Conservation (phyloP, 768 basidiomycete genomes). For the Plicaturopsis crispa region DNA sequence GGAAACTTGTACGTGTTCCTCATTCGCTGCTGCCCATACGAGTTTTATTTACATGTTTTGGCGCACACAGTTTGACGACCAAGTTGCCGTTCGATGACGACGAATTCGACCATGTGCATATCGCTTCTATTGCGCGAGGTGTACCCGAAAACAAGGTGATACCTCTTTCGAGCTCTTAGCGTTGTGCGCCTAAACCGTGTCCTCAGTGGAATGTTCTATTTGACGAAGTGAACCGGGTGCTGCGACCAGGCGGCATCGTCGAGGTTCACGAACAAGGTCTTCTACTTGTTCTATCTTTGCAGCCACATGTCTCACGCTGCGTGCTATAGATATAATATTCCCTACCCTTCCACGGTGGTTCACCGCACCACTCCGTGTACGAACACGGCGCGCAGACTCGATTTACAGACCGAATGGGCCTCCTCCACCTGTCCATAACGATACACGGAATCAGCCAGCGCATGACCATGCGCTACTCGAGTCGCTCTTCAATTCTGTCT, state of each 20-base stretch:
- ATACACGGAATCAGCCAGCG: slow-evolving; percentile 23
- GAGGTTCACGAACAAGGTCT: slow-evolving; percentile 76
- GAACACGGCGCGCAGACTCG: slow-evolving; percentile 38
- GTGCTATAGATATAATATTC: slow-evolving; percentile 59
- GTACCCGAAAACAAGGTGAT: slow-evolving; percentile 70
- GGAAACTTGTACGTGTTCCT: slow-evolving; percentile 61
- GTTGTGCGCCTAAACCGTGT: slow-evolving; percentile 5
- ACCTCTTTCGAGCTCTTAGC: slow-evolving; percentile 1
- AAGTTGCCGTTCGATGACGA: slow-evolving; percentile 78
- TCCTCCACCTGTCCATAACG: slow-evolving; percentile 25
- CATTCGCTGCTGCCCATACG: slow-evolving; percentile 4
- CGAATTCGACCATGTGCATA: slow-evolving; percentile 77
- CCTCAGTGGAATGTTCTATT: slow-evolving; percentile 60
- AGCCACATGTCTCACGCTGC: background rate
- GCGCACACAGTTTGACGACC: slow-evolving; percentile 54
- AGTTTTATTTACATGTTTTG: background rate
- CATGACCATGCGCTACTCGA: slow-evolving; percentile 72
- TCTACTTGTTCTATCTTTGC: too few relatives aligned
- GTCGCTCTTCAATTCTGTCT: slow-evolving; percentile 57
- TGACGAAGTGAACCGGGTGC: slow-evolving; percentile 70
- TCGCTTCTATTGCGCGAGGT: slow-evolving; percentile 54
- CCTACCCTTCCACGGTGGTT: slow-evolving; percentile 76
- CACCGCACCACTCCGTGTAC: slow-evolving; percentile 57
- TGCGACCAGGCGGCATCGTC: slow-evolving; percentile 61
- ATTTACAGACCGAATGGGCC: slow-evolving; percentile 44